Conservation (phyloP, 1,284 basidiomycete species). For the Ustilago xerochloae region DNA sequence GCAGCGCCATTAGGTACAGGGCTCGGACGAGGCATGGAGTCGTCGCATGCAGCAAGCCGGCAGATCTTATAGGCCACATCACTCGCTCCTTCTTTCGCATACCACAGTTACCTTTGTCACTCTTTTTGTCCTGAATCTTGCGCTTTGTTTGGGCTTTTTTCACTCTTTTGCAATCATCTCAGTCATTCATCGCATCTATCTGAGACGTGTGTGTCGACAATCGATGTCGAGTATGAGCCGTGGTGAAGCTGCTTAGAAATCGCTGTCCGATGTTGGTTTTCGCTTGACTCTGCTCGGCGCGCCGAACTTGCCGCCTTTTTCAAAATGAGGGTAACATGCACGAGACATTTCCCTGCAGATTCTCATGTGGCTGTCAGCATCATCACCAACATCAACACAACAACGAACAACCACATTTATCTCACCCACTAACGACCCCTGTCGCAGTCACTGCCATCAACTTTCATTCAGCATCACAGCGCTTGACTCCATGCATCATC, state of each 20-base stretch:
- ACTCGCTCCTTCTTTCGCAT: background rate
- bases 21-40: constrained; percentile 24
- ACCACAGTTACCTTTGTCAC: background rate
- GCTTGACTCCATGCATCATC: background rate
- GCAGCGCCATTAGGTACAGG: constrained; percentile 29
- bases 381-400: background rate
- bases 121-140: background rate
- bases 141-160: background rate
- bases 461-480: too few species aligned
- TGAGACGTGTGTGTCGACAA: background rate
- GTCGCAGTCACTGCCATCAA: too few species aligned
- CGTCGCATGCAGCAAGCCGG: constrained; percentile 13
- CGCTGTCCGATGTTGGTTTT: background rate
- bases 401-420: too few species aligned
- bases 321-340: background rate
- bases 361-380: background rate
- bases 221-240: background rate
- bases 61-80: constrained; percentile 19
- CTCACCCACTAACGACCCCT: background rate
- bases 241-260: constrained; percentile 3
- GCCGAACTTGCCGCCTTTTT: background rate
- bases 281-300: background rate
- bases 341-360: background rate
- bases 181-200: background rate
- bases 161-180: background rate